Evolutionary conservation across 2,329 filamentous ascomycete species (phyloP), one percentile per base, ranked within the genome.

Genomic region (Penicillium sumatraense): DNA sequence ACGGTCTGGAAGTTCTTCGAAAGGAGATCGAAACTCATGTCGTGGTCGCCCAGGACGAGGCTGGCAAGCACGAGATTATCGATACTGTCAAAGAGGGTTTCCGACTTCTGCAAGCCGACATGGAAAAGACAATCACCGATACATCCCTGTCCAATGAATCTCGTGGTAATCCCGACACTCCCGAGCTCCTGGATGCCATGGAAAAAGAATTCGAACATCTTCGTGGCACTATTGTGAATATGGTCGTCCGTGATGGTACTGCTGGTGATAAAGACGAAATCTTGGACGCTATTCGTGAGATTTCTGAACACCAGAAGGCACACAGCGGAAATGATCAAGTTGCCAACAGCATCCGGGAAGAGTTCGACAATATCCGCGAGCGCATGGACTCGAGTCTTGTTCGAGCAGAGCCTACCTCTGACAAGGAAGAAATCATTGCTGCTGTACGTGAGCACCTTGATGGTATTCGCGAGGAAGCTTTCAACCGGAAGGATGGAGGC

Each of bases 201-300:
- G 89, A 89, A 69, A 86, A 86, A 36, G 91, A 96, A 67, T 89
- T 96, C 47, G 90, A 95, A 59, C 87, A 91, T 51, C 82, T 96
- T 7, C 87, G 91, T 23, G 88, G 92, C 16, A 84, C 89, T 0
- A 84, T 96, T 47, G 89, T 91, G 69, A 86, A 83, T 8, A 83
- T 87, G 1, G 80, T 90, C 61, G 79, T 89, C 6, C 86, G 86
- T 8, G 81, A 76, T n/a, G 80, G 83, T 45, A 75, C 79, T n/a
- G 72, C 78, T 0, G 75, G 74, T 20, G 80, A 86, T 59, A 86
- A 86, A 65, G 83, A 83, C 50, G 85, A 88, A 58, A 79, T 88
- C 31, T 71, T 88, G 2, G 84, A 87, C 59, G 82, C 81, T 5
- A 82, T 88, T 36, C 80, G 83, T 47, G 82, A 83, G 18, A 73